phyloP scores from a whole-genome alignment of 306 rosid genomes.

The Rosa rugosa region DNA sequence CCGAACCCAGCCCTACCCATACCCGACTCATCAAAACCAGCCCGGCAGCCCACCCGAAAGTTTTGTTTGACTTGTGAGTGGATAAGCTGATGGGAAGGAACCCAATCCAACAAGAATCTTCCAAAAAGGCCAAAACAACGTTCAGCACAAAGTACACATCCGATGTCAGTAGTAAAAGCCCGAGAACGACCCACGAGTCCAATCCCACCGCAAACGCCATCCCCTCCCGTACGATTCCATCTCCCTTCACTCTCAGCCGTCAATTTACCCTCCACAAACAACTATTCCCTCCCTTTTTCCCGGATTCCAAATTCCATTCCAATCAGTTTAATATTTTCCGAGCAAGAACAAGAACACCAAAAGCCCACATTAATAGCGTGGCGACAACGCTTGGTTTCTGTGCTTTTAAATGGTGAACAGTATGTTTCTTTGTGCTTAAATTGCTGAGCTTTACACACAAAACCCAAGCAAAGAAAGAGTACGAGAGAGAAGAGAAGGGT shows the following conservation, averaged over 20 bases:
- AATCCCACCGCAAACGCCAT: constrained; percentile 1
- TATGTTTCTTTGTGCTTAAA: not conserved
- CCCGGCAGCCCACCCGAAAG: too few species aligned
- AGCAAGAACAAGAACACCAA: not conserved
- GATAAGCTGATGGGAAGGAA: constrained; percentile 10
- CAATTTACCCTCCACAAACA: constrained; percentile 5
- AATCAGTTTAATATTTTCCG: constrained; percentile 9
- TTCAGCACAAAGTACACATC: not conserved
- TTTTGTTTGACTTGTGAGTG: not conserved
- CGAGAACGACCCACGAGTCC: not conserved
- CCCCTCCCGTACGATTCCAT: constrained; percentile 13
- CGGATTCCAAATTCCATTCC: constrained; percentile 34
- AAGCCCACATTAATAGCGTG: not conserved
- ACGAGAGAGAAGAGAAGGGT: not conserved
- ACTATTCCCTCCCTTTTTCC: constrained; percentile 3
- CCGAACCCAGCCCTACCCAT: too few species aligned
- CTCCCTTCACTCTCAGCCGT: constrained; percentile 19
- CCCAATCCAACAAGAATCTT: constrained; percentile 11
- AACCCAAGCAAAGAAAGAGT: not conserved
- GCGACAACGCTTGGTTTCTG: not conserved
- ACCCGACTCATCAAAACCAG: too few species aligned
- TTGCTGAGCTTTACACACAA: not conserved
- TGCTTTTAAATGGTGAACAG: not conserved
- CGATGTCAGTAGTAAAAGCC: not conserved
- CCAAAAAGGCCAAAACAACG: not conserved